A percentile compares a stretch with the other conserved stretches of the same genome.
These are phyloP conservation scores for Talaromyces thailandensis DNA, from an alignment of 495 filamentous ascomycete species.

Conservation along the genomic window DNA sequence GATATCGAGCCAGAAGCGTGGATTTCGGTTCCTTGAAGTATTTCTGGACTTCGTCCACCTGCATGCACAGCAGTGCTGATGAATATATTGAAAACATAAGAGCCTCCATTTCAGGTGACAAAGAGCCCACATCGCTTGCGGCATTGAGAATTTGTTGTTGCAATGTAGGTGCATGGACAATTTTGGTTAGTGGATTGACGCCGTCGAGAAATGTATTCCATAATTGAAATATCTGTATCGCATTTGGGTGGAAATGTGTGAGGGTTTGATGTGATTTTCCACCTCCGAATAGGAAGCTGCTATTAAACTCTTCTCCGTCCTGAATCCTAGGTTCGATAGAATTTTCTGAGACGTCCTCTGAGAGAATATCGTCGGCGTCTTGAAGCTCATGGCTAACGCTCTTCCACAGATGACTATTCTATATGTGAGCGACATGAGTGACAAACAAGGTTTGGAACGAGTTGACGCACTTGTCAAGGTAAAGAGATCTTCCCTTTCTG, in stretches of 20 bases:
- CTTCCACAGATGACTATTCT: constrained; percentile 36
- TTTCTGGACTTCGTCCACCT: constrained; percentile 24
- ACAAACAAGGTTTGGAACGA: background rate
- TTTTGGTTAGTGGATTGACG: constrained; percentile 60
- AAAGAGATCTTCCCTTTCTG: constrained; percentile 32
- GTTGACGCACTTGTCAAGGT: constrained; percentile 34
- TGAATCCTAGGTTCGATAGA: constrained; percentile 6
- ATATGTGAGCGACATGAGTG: constrained; percentile 7
- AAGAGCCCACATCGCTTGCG: constrained; percentile 17
- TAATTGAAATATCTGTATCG: constrained; percentile 60
- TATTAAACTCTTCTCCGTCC: constrained; percentile 13
- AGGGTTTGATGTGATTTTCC: constrained; percentile 9
- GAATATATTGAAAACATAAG: constrained; percentile 44
- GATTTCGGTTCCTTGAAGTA: constrained; percentile 33
- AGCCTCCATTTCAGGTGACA: constrained; percentile 30
- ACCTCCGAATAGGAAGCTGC: constrained; percentile 15
- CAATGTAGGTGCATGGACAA: constrained; percentile 60
- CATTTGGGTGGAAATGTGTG: constrained; percentile 46
- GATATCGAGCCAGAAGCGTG: constrained; percentile 30
- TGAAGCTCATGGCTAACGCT: constrained; percentile 44
- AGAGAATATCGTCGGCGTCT: constrained; percentile 34
- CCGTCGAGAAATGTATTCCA: constrained; percentile 63
- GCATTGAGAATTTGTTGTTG: constrained; percentile 34
- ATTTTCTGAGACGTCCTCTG: constrained; percentile 12
- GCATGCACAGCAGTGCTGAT: constrained; percentile 29